Base-by-base conservation (phyloP, 108 stramenopile species). In the Chaetoceros tenuissimus region DNA sequence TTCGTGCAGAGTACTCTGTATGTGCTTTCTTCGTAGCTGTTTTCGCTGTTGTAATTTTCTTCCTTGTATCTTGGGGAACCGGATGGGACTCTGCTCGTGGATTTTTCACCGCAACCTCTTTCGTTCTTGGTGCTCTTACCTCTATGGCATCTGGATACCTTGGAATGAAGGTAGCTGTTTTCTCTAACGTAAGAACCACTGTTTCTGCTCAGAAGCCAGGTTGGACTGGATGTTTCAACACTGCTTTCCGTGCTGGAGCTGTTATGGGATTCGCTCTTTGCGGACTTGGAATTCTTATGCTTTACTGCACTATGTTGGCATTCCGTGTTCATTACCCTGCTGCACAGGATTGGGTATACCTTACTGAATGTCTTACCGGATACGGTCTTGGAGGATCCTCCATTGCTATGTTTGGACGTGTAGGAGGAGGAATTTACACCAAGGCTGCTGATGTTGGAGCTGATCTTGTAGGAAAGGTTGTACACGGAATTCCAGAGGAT, bases 391-490 rank as follows among this genome's bases (percentile, higher is more conserved):
- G 98, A 46, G 98, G 94, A 60, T 92, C 89, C 54, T 92, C 85
- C 55, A 96, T 98, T 86, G 98, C 98, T 67, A 95, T 98, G 94
- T 98, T 98, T 67, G 98, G 95, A 34, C 98, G 98, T 78, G 98
- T 98, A 34, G 98, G 96, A 22, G 98, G 98, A 30, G 98, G 98
- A 60, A 97, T 98, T 75, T 98, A 96, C 81, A 98, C 98, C 74
- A 97, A 97, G 88, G 98, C 98, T 46, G 98, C 98, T 48, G 98
- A 98, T 78, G 98, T 98, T 5, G 98, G 98, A 22, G 98, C 98
- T 28, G 98, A 98, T 78, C 82, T 98, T 30, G 98, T 98, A 27
- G 98, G 98, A 67, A 98, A 98, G 83, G 98, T 98, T 55, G 95
- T 96, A 30, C 90, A 95, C 66, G 96, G 94, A 48, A 96, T 98